Evolutionary conservation across 441 rosid genomes (phyloP).

Genomic region (Populus hybrid): DNA sequence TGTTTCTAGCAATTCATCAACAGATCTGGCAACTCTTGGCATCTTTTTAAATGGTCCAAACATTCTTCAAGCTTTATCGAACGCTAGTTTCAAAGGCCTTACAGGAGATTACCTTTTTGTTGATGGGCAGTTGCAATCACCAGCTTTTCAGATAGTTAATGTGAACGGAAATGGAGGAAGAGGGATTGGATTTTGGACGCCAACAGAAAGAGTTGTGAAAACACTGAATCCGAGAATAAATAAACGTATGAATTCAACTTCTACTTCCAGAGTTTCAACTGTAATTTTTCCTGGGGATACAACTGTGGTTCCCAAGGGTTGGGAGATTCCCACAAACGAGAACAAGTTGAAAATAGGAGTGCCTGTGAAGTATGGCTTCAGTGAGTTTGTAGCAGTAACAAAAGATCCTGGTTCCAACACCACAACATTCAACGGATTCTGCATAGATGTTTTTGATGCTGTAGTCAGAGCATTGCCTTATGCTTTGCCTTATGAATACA

Average conservation of each 20-base stretch:
- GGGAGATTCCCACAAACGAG: constrained; percentile 50
- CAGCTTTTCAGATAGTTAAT: constrained; percentile 42
- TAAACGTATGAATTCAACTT: constrained; percentile 12
- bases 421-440: constrained; percentile 29
- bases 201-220: constrained; percentile 32
- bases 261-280: constrained; percentile 27
- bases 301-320: constrained; percentile 39
- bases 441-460: constrained; percentile 49
- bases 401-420: constrained; percentile 18
- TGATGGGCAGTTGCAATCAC: constrained; percentile 35
- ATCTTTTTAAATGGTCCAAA: constrained; percentile 42
- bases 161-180: constrained; percentile 30
- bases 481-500: constrained; percentile 30
- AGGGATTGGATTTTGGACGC: constrained; percentile 51
- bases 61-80: constrained; percentile 31
- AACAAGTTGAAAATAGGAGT: constrained; percentile 45
- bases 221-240: constrained; percentile 11
- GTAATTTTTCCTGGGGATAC: constrained; percentile 65
- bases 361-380: constrained; percentile 37
- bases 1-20: constrained; percentile 5
- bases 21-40: constrained; percentile 39
- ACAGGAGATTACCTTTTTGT: constrained; percentile 38
- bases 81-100: constrained; percentile 39
- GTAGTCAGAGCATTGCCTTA: constrained; percentile 40
- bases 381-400: constrained; percentile 35